Evolutionary conservation across 345 rosid genomes (phyloP), one percentile per base, ranked within the genome.

Genomic region (Isatis tinctoria): DNA sequence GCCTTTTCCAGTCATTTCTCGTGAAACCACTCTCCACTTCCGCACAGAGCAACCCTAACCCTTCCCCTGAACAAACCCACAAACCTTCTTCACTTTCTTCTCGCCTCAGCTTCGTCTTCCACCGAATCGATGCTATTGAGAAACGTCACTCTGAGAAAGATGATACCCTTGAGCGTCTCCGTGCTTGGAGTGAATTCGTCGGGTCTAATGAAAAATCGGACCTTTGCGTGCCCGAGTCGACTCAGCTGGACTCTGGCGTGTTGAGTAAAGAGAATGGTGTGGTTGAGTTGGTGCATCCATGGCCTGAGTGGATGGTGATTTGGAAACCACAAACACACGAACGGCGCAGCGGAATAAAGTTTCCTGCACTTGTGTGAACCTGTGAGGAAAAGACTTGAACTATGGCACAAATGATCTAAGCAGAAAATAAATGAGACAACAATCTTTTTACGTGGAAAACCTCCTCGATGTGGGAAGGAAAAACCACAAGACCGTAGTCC

Each of bases 231-330:
- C 57, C 69, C 4, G 73, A 53, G 62, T 3, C 58, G 74, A 27
- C 24, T 22, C 72, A 60, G 52, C 0, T 52, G 5, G 16, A 6
- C 24, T 27, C 67, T 39, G 72, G 44, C 3, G 85, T 58, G 69
- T n/a, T 57, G 75, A 60, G 53, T 61, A 69, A 37, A 53, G 74
- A 74, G 71, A 80, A 70, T 20, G 72, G 80, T 33, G 87, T 81
- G 78, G 79, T 83, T 45, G 89, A 85, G 82, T 2, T 95, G 70
- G 90, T 87, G n/a, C 99, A 95, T 74, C 98, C 96, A 12, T 95
- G 97, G 98, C 93, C 97, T 1, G 99, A 95, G 83, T 95, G 98
- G 99, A 85, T 92, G 35, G 98, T n/a, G n/a, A n/a, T n/a, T 4
- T 0, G 32, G 4, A 28, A 28, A 28, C 2, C 32, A 28, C 32